Conservation (phyloP, 306 rosid species). For the Morella rubra region DNA sequence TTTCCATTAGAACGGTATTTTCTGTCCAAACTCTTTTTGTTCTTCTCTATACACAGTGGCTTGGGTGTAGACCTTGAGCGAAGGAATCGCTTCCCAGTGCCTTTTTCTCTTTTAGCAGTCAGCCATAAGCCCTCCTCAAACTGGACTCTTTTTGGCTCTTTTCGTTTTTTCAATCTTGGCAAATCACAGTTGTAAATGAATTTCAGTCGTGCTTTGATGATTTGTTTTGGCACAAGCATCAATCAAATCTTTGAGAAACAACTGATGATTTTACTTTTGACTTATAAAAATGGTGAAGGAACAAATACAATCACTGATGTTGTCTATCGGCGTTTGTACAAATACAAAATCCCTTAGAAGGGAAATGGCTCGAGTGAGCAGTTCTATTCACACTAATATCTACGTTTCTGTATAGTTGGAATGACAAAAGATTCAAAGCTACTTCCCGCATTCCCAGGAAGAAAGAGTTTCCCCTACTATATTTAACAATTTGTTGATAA, state of each 20-base stretch:
- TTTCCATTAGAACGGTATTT: too few species aligned
- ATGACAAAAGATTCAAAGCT: constrained; percentile 4
- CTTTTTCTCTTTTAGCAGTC: too few species aligned
- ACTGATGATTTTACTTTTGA: background rate
- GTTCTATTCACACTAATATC: constrained; percentile 43
- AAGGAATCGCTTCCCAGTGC: too few species aligned
- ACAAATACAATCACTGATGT: constrained; percentile 36
- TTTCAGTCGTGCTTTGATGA: background rate
- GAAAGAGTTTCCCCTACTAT: constrained; percentile 12
- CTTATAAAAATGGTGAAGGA: constrained; percentile 16
- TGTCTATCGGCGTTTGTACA: constrained; percentile 19
- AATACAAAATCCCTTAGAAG: constrained; percentile 39
- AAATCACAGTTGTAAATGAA: too few species aligned
- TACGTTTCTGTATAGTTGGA: constrained; percentile 43
- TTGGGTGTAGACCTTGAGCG: too few species aligned
- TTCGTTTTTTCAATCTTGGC: too few species aligned
- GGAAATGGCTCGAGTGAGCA: constrained; percentile 26
- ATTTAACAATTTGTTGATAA: constrained; percentile 1
- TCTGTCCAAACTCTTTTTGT: too few species aligned
- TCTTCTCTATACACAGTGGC: too few species aligned
- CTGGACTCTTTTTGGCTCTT: too few species aligned
- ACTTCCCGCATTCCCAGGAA: constrained; percentile 19
- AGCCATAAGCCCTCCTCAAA: too few species aligned
- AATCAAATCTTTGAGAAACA: background rate
- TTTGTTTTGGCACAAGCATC: background rate